Evolutionary conservation across 257 asterid species (phyloP).

Genomic region (Leonotis leonurus): DNA sequence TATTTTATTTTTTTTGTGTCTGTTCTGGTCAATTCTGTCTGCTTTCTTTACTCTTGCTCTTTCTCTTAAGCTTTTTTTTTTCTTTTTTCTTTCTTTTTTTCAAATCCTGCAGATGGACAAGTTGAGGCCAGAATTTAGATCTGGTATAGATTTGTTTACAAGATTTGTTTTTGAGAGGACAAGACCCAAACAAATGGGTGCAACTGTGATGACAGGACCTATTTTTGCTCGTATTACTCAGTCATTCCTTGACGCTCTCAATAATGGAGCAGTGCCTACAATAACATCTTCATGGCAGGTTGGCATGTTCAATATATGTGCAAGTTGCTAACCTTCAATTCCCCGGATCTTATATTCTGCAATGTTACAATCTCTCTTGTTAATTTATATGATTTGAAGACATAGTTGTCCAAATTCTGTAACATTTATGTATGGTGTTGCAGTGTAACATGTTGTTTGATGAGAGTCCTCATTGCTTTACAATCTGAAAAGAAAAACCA

Average conservation of each 20-base stretch:
- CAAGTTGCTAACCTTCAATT: background rate
- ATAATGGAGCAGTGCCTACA: no score
- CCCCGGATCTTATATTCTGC: background rate
- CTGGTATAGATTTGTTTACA: constrained; percentile 85
- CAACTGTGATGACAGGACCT: constrained; percentile 94
- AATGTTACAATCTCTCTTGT: background rate
- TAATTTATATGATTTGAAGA: background rate
- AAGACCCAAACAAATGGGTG: constrained; percentile 90
- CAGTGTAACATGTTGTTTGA: background rate
- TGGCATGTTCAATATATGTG: constrained; percentile 21
- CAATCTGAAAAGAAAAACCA: no score
- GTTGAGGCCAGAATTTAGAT: no score
- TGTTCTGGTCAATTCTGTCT: no score
- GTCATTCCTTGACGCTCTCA: no score
- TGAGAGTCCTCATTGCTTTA: no score
- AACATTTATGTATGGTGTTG: background rate
- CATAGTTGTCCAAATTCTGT: background rate
- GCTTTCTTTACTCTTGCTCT: no score
- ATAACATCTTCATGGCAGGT: constrained; percentile 99
- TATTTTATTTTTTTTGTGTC: no score
- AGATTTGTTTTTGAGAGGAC: constrained; percentile 91
- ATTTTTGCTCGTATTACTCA: no score
- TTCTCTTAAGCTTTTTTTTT: no score
- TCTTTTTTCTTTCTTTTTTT: no score
- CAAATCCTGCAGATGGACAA: no score